Conservation (phyloP, 2,329 filamentous ascomycete species). For the Xylaria multiplex region DNA sequence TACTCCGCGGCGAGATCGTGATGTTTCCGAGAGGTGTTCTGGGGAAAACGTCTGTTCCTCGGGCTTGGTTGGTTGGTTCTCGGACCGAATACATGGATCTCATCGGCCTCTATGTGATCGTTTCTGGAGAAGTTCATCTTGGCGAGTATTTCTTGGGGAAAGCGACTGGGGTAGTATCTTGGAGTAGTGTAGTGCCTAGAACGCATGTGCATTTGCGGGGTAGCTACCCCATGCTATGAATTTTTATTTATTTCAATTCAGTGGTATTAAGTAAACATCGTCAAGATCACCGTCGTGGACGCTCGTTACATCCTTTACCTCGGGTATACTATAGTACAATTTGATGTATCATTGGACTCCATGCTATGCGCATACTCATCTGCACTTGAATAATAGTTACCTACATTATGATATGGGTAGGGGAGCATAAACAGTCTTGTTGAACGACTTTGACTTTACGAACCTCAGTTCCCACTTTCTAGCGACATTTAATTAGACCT, state of each 20-base stretch:
- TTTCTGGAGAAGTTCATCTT: slow-evolving; percentile 26
- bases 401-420: no score
- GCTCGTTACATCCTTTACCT: neutral
- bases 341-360: no score
- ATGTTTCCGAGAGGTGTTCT: neutral
- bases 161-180: slow-evolving; percentile 18
- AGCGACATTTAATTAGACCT: no score
- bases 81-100: slow-evolving; percentile 36
- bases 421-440: no score
- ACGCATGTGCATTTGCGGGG: slow-evolving; percentile 29
- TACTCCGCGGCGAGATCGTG: neutral
- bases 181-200: neutral
- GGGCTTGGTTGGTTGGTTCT: slow-evolving; percentile 15
- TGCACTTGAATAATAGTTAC: no score
- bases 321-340: no score
- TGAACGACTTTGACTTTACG: no score
- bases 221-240: slow-evolving; percentile 29
- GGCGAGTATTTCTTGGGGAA: slow-evolving; percentile 22
- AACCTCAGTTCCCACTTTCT: no score
- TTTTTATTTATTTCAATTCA: neutral
- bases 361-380: no score
- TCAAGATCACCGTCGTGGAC: slow-evolving; percentile 1
- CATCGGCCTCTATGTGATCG: slow-evolving; percentile 18
- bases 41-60: neutral
- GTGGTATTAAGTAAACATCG: neutral